Evolutionary conservation across 495 filamentous ascomycete species (phyloP).

Genomic region (Penicillium egyptiacum): DNA sequence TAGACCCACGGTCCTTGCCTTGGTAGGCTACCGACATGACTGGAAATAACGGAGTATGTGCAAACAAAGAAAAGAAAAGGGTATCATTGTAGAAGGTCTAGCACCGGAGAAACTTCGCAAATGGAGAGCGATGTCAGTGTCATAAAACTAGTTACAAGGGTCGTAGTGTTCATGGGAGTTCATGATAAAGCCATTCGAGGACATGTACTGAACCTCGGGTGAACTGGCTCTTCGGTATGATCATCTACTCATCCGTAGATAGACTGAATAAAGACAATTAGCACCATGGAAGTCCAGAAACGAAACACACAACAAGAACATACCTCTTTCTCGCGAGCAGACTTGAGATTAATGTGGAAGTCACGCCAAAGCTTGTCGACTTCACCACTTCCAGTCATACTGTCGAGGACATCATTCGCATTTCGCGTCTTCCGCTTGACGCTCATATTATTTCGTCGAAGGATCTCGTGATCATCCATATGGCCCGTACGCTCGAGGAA

Average conservation of each 20-base stretch:
- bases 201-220: not conserved
- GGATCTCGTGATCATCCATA: slow-evolving; percentile 49
- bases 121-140: not conserved
- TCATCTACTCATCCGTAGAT: slow-evolving; percentile 3
- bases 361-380: slow-evolving; percentile 58
- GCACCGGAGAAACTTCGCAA: not conserved
- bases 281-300: not conserved
- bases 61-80: not conserved
- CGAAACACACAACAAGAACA: slow-evolving; percentile 7
- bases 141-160: not conserved
- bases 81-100: slow-evolving; percentile 2
- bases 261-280: not conserved
- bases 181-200: not conserved
- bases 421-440: slow-evolving; percentile 52
- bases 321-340: slow-evolving; percentile 51
- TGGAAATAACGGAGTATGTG: not conserved
- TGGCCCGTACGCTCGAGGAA: slow-evolving; percentile 58
- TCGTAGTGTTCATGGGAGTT: not conserved
- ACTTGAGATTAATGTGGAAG: slow-evolving; percentile 58
- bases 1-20: too few species aligned
- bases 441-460: slow-evolving; percentile 54
- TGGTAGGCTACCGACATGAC: too few species aligned
- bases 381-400: slow-evolving; percentile 55
- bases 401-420: slow-evolving; percentile 57
- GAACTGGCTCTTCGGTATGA: not conserved